Evolutionary conservation across 176 grass and related monocot species (phyloP), one percentile per base, ranked within the genome.

Genomic region (Rhynchospora breviuscula): DNA sequence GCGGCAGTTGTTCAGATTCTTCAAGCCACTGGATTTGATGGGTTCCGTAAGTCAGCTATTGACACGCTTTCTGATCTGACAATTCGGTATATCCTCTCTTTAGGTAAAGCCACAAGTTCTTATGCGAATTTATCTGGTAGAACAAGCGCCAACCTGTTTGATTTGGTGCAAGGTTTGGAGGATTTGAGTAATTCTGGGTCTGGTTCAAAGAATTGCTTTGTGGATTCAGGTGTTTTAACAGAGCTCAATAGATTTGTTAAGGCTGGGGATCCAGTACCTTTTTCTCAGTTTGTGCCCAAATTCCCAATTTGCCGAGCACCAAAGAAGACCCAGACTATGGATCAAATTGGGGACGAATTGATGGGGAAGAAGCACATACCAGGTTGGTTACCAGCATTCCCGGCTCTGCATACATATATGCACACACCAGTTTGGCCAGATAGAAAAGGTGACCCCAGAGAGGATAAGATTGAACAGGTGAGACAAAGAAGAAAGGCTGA

Each of bases 111-210:
- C 57, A 86, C 85, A 33, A 83, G 47, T 14, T 92, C 87, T 74
- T 80, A 89, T 73, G 85, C 91, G 2, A 89, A 92, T 83, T 75
- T 92, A 9, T 69, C 91, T 19, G 88, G 91, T 29, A 89, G 91
- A 84, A 87, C 71, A 29, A 56, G 52, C 14, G 51, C 81, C 82
- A 90, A 90, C 51, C 79, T 89, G 46, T 88, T 85, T 87, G 91
- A 92, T 40, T 51, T 92, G 2, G 84, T 90, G 21, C 88, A 81
- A 61, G 79, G 79, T 10, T 84, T 92, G 8, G 88, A 92, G 44
- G 91, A 90, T 82, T 59, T 89, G 57, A 52, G 23, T 59, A 88
- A 61, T 35, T 82, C 85, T 0, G 85, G 83, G 17, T 29, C 88
- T 26, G 64, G 65, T 23, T 73, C 83, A 12, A 62, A 69, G 59